These are phyloP conservation scores for Saccharomycopsis sp. DNA, from an alignment of 805 yeast genomes.

Conservation along the genomic window DNA sequence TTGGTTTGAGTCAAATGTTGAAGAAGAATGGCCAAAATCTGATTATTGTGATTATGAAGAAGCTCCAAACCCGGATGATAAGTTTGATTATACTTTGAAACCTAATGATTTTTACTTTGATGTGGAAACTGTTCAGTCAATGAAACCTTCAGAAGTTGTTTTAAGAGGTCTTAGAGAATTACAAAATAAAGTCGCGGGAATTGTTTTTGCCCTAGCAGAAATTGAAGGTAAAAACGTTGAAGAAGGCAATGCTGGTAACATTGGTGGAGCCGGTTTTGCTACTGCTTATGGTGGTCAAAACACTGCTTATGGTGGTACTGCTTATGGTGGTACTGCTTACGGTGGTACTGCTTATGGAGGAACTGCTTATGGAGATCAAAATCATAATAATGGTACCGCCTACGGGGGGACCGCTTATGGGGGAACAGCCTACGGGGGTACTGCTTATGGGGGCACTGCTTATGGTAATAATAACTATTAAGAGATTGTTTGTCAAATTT, in stretches of 20 bases:
- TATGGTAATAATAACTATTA: slow-evolving; percentile 29
- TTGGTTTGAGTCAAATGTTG: slow-evolving; percentile 90
- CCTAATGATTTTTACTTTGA: slow-evolving; percentile 79
- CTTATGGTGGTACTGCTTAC: slow-evolving; percentile 22
- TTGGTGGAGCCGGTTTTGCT: slow-evolving; percentile 33
- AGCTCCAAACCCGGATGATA: slow-evolving; percentile 79
- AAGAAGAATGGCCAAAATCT: slow-evolving; percentile 87
- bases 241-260: slow-evolving; percentile 38
- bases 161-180: slow-evolving; percentile 73
- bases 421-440: slow-evolving; percentile 21
- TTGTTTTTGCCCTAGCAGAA: slow-evolving; percentile 58
- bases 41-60: slow-evolving; percentile 93
- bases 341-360: slow-evolving; percentile 20
- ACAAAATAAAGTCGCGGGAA: slow-evolving; percentile 84
- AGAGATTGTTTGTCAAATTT: too few species aligned
- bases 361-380: slow-evolving; percentile 24
- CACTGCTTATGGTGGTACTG: slow-evolving; percentile 30
- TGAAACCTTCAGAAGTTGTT: slow-evolving; percentile 84
- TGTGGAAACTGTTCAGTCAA: slow-evolving; percentile 86
- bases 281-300: slow-evolving; percentile 22
- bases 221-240: slow-evolving; percentile 33
- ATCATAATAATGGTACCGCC: too few species aligned
- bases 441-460: slow-evolving; percentile 22
- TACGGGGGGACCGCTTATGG: slow-evolving; percentile 22
- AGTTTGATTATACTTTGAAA: slow-evolving; percentile 73